A percentile compares a stretch with the other conserved stretches of the same genome.
phyloP scores from a whole-genome alignment of 2,329 filamentous ascomycete species.

The Dryadomyces quercivorus region DNA sequence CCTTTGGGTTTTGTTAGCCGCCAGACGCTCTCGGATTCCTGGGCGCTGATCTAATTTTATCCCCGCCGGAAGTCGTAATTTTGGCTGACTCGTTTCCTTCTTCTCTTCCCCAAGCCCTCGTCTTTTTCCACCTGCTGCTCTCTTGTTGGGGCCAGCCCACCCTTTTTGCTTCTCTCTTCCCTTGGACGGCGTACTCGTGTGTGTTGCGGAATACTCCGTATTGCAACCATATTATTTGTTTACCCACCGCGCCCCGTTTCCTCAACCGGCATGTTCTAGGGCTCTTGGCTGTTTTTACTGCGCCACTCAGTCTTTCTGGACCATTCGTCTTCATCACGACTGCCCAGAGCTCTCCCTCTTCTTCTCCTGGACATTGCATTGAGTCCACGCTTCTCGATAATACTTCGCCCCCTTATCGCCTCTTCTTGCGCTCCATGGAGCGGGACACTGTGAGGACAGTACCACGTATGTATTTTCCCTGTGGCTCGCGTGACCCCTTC shows the following conservation, averaged over 20 bases:
- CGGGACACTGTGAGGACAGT: slow-evolving; percentile 8
- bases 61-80: neutral
- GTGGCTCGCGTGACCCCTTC: neutral
- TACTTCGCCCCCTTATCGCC: neutral
- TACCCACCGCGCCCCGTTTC: no score
- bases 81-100: neutral
- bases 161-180: no score
- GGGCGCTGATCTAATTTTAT: neutral
- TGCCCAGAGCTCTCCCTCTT: no score
- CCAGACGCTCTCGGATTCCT: neutral
- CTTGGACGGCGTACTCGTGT: no score
- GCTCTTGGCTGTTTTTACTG: no score
- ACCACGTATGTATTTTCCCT: slow-evolving; percentile 9
- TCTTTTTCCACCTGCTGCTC: neutral
- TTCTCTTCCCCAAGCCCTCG: neutral
- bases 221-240: no score
- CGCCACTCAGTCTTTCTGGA: no score
- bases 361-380: no score
- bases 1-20: neutral
- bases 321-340: no score
- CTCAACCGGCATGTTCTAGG: no score
- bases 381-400: neutral
- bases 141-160: no score
- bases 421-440: slow-evolving; percentile 3
- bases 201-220: no score